Base-by-base conservation (phyloP, 2,329 filamentous ascomycete genomes). In the Immersiporthe knoxdaviesiana region DNA sequence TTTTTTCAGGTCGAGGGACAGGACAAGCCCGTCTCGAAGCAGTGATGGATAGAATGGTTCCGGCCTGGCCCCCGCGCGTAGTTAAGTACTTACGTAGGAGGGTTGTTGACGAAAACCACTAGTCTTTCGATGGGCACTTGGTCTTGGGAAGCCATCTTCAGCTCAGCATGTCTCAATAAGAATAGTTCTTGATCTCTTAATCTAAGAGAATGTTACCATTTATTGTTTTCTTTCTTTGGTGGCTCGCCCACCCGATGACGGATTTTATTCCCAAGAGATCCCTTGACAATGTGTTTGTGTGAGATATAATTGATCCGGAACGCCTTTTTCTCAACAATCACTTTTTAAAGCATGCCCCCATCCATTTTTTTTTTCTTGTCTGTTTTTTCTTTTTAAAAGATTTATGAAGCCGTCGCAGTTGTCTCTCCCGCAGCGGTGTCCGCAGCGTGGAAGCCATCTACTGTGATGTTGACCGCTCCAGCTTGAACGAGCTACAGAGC, bases 401-500 rank as follows among this genome's bases (percentile, higher is more conserved):
- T 18, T 64, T 1, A 63, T 18, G 63, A 37, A 65, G 61, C 27
- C 32, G 60, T 60, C 5, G 39, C 39, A 27, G 54, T 66, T 41
- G 58, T 69, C 69, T 68, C 1, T 84, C 89, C 6, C 83, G 86
- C 24, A 75, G 89, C 44, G 6, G 54, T 60, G 35, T 68, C 70
- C 58, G 74, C 78, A 8, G 94, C 94, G 73, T 91, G 87, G 77
- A 98, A 92, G 6, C 92, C 93, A 72, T 97, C 91, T 16, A 96
- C 80, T 0, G 92, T 93, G 65, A 98, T 90, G 68, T 89, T 93
- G 16, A 98, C 94, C 11, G 96, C 95, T 63, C 96, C 95, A 7
- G 96, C 94, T 88, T 97, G 92, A 39, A 98, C 94, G 72, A 99
- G 88, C 90, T 94, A 71, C 65, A 60, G 5, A 3, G 64, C 2